A percentile compares a stretch with the other conserved stretches of the same genome.
phyloP scores from a whole-genome alignment of 257 asterid genomes.

The Solanum medicagineum region DNA sequence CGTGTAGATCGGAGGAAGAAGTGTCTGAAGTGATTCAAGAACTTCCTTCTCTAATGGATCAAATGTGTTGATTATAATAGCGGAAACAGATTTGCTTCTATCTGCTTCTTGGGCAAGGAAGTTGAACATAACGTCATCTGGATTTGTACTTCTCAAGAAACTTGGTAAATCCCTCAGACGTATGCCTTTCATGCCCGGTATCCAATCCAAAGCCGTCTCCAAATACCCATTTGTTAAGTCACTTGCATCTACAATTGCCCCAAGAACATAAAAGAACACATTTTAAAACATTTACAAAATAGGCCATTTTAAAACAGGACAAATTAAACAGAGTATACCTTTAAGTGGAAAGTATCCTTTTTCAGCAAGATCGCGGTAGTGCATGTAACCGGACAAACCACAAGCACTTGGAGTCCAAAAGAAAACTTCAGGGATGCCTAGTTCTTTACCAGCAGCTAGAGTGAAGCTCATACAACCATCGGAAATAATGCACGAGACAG shows the following conservation, averaged over 20 bases:
- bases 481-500: constrained; percentile 2
- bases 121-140: constrained; percentile 21
- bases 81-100: constrained; percentile 17
- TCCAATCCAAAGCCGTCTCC: constrained; percentile 21
- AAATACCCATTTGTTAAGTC: constrained; percentile 36
- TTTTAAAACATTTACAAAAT: neutral
- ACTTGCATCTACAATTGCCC: constrained; percentile 15
- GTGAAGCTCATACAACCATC: constrained; percentile 11
- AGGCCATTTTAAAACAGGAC: neutral
- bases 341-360: constrained; percentile 3
- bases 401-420: constrained; percentile 9
- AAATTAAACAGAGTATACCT: neutral
- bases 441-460: neutral
- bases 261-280: neutral
- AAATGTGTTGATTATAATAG: constrained; percentile 35
- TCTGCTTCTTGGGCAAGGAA: constrained; percentile 3
- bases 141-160: constrained; percentile 21
- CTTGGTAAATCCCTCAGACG: constrained; percentile 35
- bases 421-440: constrained; percentile 5
- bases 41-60: constrained; percentile 29
- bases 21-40: constrained; percentile 14
- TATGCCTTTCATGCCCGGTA: constrained; percentile 24
- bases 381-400: neutral
- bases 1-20: constrained; percentile 25
- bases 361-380: neutral